phyloP scores from a whole-genome alignment of 768 basidiomycete genomes.

The Lactarius hengduanensis region DNA sequence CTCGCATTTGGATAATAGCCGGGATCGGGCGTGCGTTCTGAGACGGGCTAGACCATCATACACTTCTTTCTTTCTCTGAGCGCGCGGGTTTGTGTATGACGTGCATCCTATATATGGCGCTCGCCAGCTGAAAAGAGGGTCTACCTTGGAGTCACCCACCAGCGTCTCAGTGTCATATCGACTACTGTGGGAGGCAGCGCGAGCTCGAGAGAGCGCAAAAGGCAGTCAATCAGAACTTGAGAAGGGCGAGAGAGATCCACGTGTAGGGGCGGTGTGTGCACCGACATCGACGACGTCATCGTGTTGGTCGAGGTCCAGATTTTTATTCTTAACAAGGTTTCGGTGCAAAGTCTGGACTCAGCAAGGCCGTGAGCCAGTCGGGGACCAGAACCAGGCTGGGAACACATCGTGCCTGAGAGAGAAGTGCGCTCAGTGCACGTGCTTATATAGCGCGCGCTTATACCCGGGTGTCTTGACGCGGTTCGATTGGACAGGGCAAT shows the following conservation, averaged over 20 bases:
- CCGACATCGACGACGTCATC: not conserved
- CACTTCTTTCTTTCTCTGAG: not conserved
- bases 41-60: conserved; percentile 1
- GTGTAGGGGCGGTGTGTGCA: not conserved
- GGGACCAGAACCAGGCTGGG: conserved; percentile 1
- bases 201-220: not conserved
- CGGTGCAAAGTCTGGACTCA: not conserved
- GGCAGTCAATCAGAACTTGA: not conserved
- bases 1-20: conserved; percentile 12
- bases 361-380: not conserved
- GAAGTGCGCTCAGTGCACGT: not conserved
- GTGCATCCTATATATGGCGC: not conserved
- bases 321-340: not conserved
- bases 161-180: not conserved
- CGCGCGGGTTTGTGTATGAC: not conserved
- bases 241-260: conserved; percentile 1
- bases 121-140: not conserved
- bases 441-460: no score
- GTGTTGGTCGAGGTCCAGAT: not conserved
- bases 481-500: no score
- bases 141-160: not conserved
- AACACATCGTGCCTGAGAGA: not conserved
- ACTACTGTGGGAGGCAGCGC: not conserved
- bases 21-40: conserved; percentile 3
- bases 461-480: not conserved